Percentiles rank a stretch among this genome's conserved stretches.
Conservation (phyloP, 1,284 basidiomycete species). For the Trametes hirsuta region DNA sequence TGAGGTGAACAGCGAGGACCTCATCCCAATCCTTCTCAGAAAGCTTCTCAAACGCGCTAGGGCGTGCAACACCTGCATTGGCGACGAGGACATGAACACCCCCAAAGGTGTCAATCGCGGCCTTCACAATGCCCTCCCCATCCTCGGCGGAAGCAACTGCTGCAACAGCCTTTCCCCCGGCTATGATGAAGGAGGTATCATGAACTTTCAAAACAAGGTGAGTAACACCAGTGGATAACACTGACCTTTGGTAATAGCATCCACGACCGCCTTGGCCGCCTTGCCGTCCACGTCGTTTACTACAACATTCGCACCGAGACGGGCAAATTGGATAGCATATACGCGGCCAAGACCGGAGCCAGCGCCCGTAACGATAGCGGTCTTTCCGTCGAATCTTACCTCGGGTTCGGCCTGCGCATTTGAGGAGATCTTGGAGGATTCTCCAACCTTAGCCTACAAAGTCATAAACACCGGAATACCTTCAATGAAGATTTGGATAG, state of each 20-base stretch:
- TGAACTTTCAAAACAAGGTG: background rate
- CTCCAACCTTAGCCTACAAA: slow-evolving; percentile 65
- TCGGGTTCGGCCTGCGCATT: slow-evolving; percentile 77
- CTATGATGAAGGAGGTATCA: slow-evolving; percentile 41
- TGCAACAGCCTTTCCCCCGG: slow-evolving; percentile 87
- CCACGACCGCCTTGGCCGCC: slow-evolving; percentile 82
- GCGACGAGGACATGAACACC: slow-evolving; percentile 89
- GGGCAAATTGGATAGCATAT: slow-evolving; percentile 91
- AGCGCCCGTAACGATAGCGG: slow-evolving; percentile 93
- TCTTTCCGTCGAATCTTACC: slow-evolving; percentile 88
- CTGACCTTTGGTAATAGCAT: slow-evolving; percentile 82
- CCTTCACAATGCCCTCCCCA: slow-evolving; percentile 88
- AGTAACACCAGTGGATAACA: slow-evolving; percentile 2
- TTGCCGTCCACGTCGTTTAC: slow-evolving; percentile 95
- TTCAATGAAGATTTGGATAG: background rate
- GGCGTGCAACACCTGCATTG: slow-evolving; percentile 94
- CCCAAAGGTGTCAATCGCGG: slow-evolving; percentile 88
- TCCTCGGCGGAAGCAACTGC: slow-evolving; percentile 91
- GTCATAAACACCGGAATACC: background rate
- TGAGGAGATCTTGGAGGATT: slow-evolving; percentile 65
- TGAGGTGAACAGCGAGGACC: slow-evolving; percentile 88
- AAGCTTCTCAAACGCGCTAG: slow-evolving; percentile 91
- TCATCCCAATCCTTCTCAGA: slow-evolving; percentile 94
- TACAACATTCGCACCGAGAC: slow-evolving; percentile 93
- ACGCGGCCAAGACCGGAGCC: slow-evolving; percentile 92